Conservation (phyloP, 257 asterid genomes). For the Solanum pinnatisectum region DNA sequence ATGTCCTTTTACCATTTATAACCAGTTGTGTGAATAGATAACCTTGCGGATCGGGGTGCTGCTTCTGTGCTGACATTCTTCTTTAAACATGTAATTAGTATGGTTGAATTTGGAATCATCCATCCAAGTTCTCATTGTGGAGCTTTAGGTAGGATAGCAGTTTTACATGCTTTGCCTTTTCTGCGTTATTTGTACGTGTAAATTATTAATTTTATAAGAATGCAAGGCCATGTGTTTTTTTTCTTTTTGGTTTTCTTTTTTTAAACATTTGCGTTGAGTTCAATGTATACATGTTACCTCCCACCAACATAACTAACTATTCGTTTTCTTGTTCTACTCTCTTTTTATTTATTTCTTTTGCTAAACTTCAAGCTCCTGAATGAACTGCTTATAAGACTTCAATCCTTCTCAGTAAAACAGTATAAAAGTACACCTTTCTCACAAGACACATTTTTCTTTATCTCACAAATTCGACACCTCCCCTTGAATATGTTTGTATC, state of each 20-base stretch:
- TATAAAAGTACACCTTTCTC: not conserved
- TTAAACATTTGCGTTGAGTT: not conserved
- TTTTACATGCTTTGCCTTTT: not conserved
- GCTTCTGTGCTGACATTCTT: not conserved
- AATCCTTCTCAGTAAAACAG: not conserved
- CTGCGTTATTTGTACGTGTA: not conserved
- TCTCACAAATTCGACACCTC: not conserved
- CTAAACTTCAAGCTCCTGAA: not conserved
- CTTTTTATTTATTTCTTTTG: not conserved
- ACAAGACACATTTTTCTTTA: not conserved
- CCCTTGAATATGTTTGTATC: not conserved
- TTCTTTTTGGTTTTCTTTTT: no score
- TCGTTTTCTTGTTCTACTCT: not conserved
- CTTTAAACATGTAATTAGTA: not conserved
- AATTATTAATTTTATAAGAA: not conserved
- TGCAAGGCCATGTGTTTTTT: not conserved
- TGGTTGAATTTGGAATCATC: not conserved
- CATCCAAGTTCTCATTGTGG: not conserved
- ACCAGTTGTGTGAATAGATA: slow-evolving; percentile 10
- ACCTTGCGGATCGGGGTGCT: not conserved
- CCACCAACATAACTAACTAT: not conserved
- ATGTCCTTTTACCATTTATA: not conserved
- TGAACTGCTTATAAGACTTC: not conserved
- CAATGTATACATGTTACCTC: not conserved
- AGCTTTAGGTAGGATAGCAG: not conserved